Evolutionary conservation across 2,329 filamentous ascomycete species (phyloP).

Genomic region (Calycina herbarum): DNA sequence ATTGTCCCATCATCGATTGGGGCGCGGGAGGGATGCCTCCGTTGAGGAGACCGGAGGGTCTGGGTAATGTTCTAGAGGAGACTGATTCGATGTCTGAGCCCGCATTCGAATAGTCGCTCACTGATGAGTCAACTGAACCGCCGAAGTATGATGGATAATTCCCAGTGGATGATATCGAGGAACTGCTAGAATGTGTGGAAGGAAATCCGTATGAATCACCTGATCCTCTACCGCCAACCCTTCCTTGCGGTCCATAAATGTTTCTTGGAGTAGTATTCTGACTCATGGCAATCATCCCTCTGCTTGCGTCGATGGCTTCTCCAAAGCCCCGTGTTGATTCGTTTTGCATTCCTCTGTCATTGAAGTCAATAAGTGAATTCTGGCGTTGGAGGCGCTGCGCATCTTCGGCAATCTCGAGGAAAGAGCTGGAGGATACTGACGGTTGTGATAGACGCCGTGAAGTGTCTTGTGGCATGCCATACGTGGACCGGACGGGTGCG

Average conservation of each 20-base stretch:
- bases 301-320: slow-evolving; percentile 88
- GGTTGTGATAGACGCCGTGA: slow-evolving; percentile 76
- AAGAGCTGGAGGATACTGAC: slow-evolving; percentile 65
- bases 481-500: slow-evolving; percentile 60
- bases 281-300: slow-evolving; percentile 93
- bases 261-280: slow-evolving; percentile 92
- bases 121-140: slow-evolving; percentile 78
- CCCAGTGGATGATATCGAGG: slow-evolving; percentile 83
- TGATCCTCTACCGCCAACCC: slow-evolving; percentile 66
- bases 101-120: slow-evolving; percentile 90
- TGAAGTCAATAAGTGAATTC: slow-evolving; percentile 65
- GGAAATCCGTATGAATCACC: slow-evolving; percentile 91
- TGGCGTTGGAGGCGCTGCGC: slow-evolving; percentile 47
- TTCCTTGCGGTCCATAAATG: slow-evolving; percentile 71
- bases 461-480: slow-evolving; percentile 54
- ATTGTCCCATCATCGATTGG: slow-evolving; percentile 98
- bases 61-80: slow-evolving; percentile 77
- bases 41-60: slow-evolving; percentile 68
- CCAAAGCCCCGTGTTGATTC: slow-evolving; percentile 69
- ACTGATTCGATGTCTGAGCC: slow-evolving; percentile 83
- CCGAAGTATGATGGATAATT: slow-evolving; percentile 83
- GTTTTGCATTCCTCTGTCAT: slow-evolving; percentile 58
- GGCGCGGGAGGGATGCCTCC: slow-evolving; percentile 72
- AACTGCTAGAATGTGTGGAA: slow-evolving; percentile 78
- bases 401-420: slow-evolving; percentile 40